phyloP scores from a whole-genome alignment of 2,329 filamentous ascomycete genomes.

The Bipolaris zeicola region DNA sequence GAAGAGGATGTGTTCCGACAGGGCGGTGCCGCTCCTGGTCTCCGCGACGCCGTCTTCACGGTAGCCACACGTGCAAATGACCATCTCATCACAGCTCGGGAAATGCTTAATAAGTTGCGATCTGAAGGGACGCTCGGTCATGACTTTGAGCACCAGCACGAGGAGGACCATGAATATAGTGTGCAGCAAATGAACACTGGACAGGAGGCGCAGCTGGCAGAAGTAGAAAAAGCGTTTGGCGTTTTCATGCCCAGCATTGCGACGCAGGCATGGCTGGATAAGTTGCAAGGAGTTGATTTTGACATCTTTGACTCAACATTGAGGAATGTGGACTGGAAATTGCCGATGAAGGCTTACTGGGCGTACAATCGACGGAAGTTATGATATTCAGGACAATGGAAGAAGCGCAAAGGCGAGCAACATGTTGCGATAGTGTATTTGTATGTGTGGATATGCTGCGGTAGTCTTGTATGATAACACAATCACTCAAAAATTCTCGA shows the following conservation, averaged over 20 bases:
- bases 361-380: conserved; percentile 62
- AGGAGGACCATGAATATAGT: conserved; percentile 68
- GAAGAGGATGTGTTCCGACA: conserved; percentile 89
- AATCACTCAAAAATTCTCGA: no score
- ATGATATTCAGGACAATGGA: conserved; percentile 3
- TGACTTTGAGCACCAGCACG: conserved; percentile 84
- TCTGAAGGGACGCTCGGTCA: conserved; percentile 78
- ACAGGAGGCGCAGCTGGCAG: conserved; percentile 51
- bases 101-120: conserved; percentile 83
- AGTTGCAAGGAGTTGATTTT: conserved; percentile 81
- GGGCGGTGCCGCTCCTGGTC: conserved; percentile 76
- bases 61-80: conserved; percentile 95
- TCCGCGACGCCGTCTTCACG: conserved; percentile 87
- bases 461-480: not conserved
- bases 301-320: conserved; percentile 73
- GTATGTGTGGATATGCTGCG: not conserved
- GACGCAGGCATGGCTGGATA: conserved; percentile 77
- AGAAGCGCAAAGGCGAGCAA: not conserved
- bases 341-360: conserved; percentile 79
- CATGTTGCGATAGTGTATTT: no score
- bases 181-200: conserved; percentile 42
- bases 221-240: conserved; percentile 73
- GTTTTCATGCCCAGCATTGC: conserved; percentile 81
- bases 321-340: conserved; percentile 74
- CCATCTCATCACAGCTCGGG: conserved; percentile 88